These are phyloP conservation scores for Lycium barbarum DNA, from an alignment of 257 asterid species.

Conservation along the genomic window DNA sequence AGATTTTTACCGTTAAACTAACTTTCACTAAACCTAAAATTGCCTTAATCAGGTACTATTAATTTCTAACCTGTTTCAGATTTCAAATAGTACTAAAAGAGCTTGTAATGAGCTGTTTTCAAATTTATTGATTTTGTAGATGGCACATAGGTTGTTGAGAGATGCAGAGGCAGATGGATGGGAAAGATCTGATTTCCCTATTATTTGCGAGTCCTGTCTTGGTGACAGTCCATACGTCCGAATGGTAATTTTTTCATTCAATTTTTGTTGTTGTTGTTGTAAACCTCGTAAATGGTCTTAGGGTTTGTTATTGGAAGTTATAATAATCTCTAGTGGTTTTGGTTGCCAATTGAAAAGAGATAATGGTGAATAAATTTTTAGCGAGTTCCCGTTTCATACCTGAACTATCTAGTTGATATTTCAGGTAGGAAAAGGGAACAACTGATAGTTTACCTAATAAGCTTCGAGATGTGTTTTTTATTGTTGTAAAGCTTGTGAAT, in stretches of 20 bases:
- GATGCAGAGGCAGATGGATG: conserved; percentile 97
- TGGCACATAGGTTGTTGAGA: conserved; percentile 95
- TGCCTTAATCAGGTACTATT: neutral
- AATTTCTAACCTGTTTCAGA: neutral
- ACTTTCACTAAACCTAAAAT: neutral
- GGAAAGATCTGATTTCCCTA: conserved; percentile 96
- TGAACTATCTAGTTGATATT: no score
- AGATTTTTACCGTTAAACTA: neutral
- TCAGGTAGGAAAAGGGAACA: no score
- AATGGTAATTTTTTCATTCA: conserved; percentile 59
- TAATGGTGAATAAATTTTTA: no score
- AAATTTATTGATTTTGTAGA: conserved; percentile 20
- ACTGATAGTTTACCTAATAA: no score
- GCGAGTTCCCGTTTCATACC: no score
- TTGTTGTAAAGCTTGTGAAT: no score
- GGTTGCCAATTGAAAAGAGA: neutral
- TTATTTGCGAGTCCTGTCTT: conserved; percentile 94
- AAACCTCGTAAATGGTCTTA: neutral
- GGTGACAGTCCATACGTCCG: conserved; percentile 96
- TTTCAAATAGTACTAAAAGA: neutral
- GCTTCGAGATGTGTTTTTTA: no score
- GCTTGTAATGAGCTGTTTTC: neutral
- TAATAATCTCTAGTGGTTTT: neutral
- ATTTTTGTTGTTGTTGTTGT: neutral
- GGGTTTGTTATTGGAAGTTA: neutral